Evolutionary conservation across 768 basidiomycete species (phyloP).

Genomic region (Artomyces pyxidatus): DNA sequence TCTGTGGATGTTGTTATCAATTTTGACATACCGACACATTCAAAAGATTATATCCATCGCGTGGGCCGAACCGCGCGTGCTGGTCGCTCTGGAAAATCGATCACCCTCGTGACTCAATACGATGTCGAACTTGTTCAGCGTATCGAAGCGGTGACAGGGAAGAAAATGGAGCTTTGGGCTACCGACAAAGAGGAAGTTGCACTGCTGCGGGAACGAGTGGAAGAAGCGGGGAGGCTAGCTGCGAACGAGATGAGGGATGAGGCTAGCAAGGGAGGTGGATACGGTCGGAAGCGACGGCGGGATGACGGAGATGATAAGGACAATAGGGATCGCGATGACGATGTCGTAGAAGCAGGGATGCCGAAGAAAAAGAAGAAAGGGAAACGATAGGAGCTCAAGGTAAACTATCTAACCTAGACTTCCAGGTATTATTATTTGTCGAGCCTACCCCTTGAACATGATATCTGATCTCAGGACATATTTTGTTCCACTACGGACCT

Average conservation of each 20-base stretch:
- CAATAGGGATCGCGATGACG: constrained; percentile 87
- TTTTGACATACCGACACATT: constrained; percentile 95
- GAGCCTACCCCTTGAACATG: constrained; percentile 45
- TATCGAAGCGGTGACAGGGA: constrained; percentile 86
- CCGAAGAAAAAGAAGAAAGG: constrained; percentile 55
- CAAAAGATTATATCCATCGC: constrained; percentile 98
- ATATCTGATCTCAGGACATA: constrained; percentile 68
- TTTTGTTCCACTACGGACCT: constrained; percentile 54
- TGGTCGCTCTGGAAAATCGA: constrained; percentile 92
- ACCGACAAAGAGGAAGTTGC: constrained; percentile 86
- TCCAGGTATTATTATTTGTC: too few species aligned
- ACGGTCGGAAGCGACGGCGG: constrained; percentile 41
- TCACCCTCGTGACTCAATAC: constrained; percentile 98
- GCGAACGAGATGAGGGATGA: constrained; percentile 78
- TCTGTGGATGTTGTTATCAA: constrained; percentile 96
- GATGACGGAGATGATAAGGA: constrained; percentile 48
- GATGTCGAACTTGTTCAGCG: constrained; percentile 95
- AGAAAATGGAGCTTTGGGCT: constrained; percentile 86
- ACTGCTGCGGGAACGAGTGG: constrained; percentile 79
- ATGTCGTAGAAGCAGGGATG: constrained; percentile 86
- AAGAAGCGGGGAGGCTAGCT: constrained; percentile 74
- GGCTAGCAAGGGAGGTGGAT: constrained; percentile 38
- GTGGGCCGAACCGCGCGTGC: constrained; percentile 97
- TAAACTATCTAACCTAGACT: too few species aligned
- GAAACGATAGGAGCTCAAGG: constrained; percentile 30